Base-by-base conservation (phyloP, 2,329 filamentous ascomycete species). In the Parastagonospora nodorum region DNA sequence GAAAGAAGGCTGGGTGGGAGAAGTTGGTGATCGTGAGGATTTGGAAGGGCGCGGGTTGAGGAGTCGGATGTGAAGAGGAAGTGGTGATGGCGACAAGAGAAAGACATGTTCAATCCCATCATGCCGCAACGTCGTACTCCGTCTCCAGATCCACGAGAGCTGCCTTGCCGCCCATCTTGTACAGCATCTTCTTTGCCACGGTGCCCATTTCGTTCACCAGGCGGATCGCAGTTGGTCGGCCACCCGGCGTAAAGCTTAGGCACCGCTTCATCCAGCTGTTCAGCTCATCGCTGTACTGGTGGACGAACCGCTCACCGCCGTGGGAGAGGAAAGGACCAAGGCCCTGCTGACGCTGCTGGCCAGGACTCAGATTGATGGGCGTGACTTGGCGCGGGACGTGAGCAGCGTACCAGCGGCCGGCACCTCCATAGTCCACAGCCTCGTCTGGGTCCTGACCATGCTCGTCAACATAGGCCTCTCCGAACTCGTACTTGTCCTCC, bases 1-100 rank as follows among this genome's bases (percentile, higher is more conserved):
- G 93, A 42, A 91, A 88, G 78, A 85, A 88, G 73, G 93, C 89
- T 28, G 94, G 94, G 0, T 96, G 93, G 92, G 94, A 99, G 78
- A 95, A 89, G 77, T 78, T 99, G 73, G 88, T 92, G 68, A 88
- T 99, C 64, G 78, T 97, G 62, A 84, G 92, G 69, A 89, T 96
- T 69, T 96, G 90, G 89, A 84, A 85, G 46, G 52, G 45, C 16
- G 39, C 11, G 30, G 43, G 32, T 7, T 57, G 51, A 61, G 32
- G n/a, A 12, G 11, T 28, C 16, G 4, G 10, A 12, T n/a, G 11
- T 3, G 32, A 24, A 10, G 19, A n/a, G n/a, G 12, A 10, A 9
- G 11, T 29, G 2, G 12, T 39, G 15, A 14, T 10, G n/a, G 15
- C 27, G 11, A 6, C 11, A 4, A 16, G 19, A 15, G 24, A 24